A percentile compares a stretch with the other conserved stretches of the same genome.
Evolutionary conservation across 371 early-diverging fungal genomes (phyloP).

Genomic region (Fennellomyces sp.): DNA sequence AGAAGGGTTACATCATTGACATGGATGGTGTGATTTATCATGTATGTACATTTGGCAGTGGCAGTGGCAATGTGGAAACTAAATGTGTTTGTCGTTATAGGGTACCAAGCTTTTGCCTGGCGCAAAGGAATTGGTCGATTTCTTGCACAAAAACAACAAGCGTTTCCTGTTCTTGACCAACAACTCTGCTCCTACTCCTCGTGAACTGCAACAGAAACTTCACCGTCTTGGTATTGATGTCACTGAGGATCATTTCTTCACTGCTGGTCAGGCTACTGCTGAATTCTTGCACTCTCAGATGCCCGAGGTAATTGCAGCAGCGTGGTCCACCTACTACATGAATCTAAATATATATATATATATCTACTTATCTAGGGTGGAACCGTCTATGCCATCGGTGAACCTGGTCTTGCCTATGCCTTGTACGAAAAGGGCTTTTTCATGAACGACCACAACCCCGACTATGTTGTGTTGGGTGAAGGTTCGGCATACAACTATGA

Average conservation of each 20-base stretch:
- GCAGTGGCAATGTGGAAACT: too few relatives aligned
- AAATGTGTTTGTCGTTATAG: constrained; percentile 19
- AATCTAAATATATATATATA: constrained; percentile 11
- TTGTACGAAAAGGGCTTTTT: constrained; percentile 70
- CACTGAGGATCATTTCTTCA: constrained; percentile 64
- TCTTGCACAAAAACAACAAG: constrained; percentile 61
- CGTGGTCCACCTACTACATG: background rate
- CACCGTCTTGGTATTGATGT: constrained; percentile 63
- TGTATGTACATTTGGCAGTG: too few relatives aligned
- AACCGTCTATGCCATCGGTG: constrained; percentile 66
- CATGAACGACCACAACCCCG: constrained; percentile 67
- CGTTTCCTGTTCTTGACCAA: constrained; percentile 71
- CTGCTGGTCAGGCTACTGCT: constrained; percentile 68
- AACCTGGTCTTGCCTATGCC: constrained; percentile 67
- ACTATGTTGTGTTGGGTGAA: constrained; percentile 71
- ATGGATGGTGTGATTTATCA: constrained; percentile 77
- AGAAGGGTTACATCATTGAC: constrained; percentile 68
- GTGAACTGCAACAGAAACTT: constrained; percentile 66
- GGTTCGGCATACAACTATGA: constrained; percentile 64
- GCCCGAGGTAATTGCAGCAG: constrained; percentile 49
- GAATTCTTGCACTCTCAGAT: constrained; percentile 64
- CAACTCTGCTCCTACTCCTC: constrained; percentile 73
- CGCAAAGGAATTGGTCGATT: constrained; percentile 67
- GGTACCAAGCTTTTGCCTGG: constrained; percentile 58
- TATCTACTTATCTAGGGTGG: too few relatives aligned